Evolutionary conservation across 768 basidiomycete genomes (phyloP), one percentile per base, ranked within the genome.

Genomic region (Lactifluus subvellereus): DNA sequence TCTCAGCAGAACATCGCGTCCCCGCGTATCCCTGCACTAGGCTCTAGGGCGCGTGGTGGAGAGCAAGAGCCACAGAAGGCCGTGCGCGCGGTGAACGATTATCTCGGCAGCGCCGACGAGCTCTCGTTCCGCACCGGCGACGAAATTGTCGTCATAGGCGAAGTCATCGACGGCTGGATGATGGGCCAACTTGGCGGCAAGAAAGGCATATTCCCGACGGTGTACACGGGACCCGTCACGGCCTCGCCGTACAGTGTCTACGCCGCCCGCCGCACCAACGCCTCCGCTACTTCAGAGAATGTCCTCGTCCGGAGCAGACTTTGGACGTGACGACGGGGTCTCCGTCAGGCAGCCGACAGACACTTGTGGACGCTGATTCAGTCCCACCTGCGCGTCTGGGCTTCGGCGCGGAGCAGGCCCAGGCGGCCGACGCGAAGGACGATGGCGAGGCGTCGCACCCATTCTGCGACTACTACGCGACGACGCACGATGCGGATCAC

Each of bases 41-140:
- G 60, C 16, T 38, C 58, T 51, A 82, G 78, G 74, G 70, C 85
- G 80, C 50, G 57, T 35, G 54, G 38, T 20, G 32, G 54, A 2
- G 45, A 58, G 42, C 27, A 14, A 13, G 62, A 67, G 37, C 56
- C 56, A 47, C 60, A 61, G 52, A 77, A 27, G 27, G 27, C 3
- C 27, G 27, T 27, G 27, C 27, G 27, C 2, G 27, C 27, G 3
- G 27, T 27, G 67, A 84, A 87, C 70, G 88, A 89, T 72, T 95
- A 92, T 72, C 73, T 77, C 0, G 89, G 85, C 3, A 85, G 85
- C 2, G 75, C 82, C 1, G 93, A 94, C 66, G 94, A 96, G 72
- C 77, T 97, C 43, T 80, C 80, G 49, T 87, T 96, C 76, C 80
- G 76, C 60, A 76, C 79, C 6, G 94, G 92, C 0, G 86, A 88